Evolutionary conservation across 129 eudicot genomes (phyloP).

Genomic region (Escallonia herrerae): DNA sequence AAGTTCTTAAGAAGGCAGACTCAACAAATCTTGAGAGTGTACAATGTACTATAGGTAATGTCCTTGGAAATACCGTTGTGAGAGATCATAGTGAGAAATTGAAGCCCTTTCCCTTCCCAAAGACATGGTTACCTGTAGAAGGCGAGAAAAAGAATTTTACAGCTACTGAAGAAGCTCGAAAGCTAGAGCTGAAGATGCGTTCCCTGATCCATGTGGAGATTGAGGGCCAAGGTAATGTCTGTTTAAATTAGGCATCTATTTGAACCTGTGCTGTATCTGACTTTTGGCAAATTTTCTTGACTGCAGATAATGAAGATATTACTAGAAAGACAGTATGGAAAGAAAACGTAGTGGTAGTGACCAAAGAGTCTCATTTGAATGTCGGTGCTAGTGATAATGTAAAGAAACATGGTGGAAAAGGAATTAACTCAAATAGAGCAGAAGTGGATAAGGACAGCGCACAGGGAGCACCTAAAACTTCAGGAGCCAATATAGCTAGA

Average conservation of each 20-base stretch:
- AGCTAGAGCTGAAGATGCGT: constrained; percentile 24
- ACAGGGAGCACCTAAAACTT: constrained; percentile 20
- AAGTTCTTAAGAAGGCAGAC: constrained; percentile 3
- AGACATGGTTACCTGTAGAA: constrained; percentile 16
- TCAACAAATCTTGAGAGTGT: not conserved
- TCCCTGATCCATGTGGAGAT: constrained; percentile 24
- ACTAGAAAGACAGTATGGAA: constrained; percentile 20
- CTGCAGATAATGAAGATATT: constrained; percentile 31
- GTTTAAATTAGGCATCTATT: not conserved
- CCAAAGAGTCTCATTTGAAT: constrained; percentile 7
- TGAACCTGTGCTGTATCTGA: not conserved
- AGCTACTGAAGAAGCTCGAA: constrained; percentile 12
- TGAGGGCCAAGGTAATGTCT: constrained; percentile 40
- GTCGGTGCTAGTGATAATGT: constrained; percentile 11
- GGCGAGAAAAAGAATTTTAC: constrained; percentile 22
- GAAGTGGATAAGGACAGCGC: constrained; percentile 23
- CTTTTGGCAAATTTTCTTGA: not conserved
- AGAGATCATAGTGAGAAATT: constrained; percentile 14
- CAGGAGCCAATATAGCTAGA: constrained; percentile 21
- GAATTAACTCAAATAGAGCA: constrained; percentile 18
- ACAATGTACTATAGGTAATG: not conserved
- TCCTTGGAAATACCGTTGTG: not conserved
- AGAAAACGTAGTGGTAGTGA: constrained; percentile 16
- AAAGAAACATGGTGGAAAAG: constrained; percentile 31
- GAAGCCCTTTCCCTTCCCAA: constrained; percentile 13